A percentile compares a stretch with the other conserved stretches of the same genome.
Conservation (phyloP, 2,329 filamentous ascomycete genomes). For the Trematosphaeria pertusa region DNA sequence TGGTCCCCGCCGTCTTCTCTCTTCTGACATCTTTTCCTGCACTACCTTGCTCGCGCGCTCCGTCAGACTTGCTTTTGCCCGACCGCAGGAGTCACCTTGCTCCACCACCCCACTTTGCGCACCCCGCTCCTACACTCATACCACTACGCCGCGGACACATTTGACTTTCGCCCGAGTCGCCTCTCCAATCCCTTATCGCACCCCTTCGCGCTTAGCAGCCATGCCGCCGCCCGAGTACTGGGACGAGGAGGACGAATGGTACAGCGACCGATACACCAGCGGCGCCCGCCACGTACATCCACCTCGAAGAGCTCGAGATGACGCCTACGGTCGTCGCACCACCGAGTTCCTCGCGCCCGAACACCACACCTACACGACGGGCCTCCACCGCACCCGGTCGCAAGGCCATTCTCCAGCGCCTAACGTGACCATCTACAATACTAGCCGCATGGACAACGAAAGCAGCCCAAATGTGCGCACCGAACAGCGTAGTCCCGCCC, state of each 20-base stretch:
- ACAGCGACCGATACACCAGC: slow-evolving; percentile 24
- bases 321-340: slow-evolving; percentile 32
- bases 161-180: neutral
- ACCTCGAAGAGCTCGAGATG: slow-evolving; percentile 23
- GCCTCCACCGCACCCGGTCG: slow-evolving; percentile 54
- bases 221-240: slow-evolving; percentile 37
- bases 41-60: neutral
- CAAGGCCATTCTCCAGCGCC: slow-evolving; percentile 53
- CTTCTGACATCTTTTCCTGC: slow-evolving; percentile 15
- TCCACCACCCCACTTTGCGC: neutral
- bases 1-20: slow-evolving; percentile 16
- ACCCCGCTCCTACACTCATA: neutral
- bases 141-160: too few relatives aligned
- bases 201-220: slow-evolving; percentile 5
- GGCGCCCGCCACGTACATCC: slow-evolving; percentile 43
- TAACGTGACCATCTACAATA: slow-evolving; percentile 56
- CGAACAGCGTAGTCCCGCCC: slow-evolving; percentile 35
- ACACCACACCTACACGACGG: slow-evolving; percentile 29
- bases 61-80: slow-evolving; percentile 11
- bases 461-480: slow-evolving; percentile 42
- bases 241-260: slow-evolving; percentile 43
- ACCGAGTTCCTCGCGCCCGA: slow-evolving; percentile 41
- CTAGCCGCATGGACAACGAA: slow-evolving; percentile 48
- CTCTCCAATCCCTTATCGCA: neutral
- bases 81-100: neutral